phyloP scores from a whole-genome alignment of 441 rosid species.

The Populus trichocarpa region DNA sequence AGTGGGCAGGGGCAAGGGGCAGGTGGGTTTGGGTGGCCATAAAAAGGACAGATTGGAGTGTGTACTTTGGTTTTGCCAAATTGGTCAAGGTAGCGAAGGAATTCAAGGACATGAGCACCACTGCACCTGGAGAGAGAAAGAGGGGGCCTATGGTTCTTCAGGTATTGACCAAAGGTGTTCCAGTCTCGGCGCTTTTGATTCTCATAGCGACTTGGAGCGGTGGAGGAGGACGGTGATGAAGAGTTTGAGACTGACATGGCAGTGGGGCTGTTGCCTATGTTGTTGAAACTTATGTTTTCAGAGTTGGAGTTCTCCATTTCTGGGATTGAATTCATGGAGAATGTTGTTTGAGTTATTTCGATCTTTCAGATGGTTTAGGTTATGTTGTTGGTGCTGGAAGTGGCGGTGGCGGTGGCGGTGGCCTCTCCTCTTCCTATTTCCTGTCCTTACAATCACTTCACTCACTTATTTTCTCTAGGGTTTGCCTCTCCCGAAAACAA shows the following conservation, averaged over 20 bases:
- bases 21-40: conserved; percentile 57
- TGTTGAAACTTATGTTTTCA: conserved; percentile 13
- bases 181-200: conserved; percentile 60
- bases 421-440: not conserved
- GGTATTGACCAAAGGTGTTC: conserved; percentile 56
- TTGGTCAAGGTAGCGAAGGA: conserved; percentile 54
- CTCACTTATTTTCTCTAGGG: not conserved
- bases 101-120: conserved; percentile 60
- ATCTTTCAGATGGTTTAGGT: not conserved
- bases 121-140: conserved; percentile 48
- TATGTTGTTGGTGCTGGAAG: not conserved
- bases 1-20: conserved; percentile 61
- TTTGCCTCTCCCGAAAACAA: not conserved
- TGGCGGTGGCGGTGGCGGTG: not conserved
- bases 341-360: not conserved
- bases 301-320: conserved; percentile 34
- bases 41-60: conserved; percentile 47
- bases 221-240: conserved; percentile 24
- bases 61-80: conserved; percentile 60
- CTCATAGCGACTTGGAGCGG: conserved; percentile 50
- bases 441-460: not conserved
- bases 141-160: conserved; percentile 52
- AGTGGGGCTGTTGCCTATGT: not conserved
- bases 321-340: conserved; percentile 36
- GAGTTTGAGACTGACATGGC: conserved; percentile 15